A percentile compares a stretch with the other conserved stretches of the same genome.
Evolutionary conservation across 192 early-diverging fungal species (phyloP).

Genomic region (Globomyces pollinis-pini): DNA sequence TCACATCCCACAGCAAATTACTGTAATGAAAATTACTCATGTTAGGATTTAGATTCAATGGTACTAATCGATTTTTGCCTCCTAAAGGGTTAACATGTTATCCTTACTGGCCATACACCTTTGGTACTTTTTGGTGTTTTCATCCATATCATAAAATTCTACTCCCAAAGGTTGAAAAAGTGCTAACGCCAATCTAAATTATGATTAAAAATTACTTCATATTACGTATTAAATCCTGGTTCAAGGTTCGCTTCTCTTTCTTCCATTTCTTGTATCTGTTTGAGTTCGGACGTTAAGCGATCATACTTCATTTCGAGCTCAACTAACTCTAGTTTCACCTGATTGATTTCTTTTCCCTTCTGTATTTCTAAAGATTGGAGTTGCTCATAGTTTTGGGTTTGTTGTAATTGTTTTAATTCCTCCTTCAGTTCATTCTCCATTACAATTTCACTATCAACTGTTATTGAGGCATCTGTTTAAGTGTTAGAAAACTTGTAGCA

Average conservation of each 20-base stretch:
- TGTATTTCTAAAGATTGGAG: background rate
- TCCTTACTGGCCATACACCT: background rate
- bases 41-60: background rate
- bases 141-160: conserved; percentile 1
- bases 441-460: background rate
- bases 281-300: background rate
- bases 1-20: background rate
- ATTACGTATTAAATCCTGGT: background rate
- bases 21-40: background rate
- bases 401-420: background rate
- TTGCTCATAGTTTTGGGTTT: background rate
- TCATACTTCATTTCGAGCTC: no score
- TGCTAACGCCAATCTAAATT: background rate
- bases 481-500: no score
- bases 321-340: no score
- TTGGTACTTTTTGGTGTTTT: background rate
- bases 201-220: background rate
- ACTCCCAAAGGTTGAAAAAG: conserved; percentile 1
- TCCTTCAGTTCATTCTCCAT: background rate
- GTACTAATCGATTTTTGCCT: background rate
- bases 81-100: background rate
- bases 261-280: background rate
- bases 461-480: background rate
- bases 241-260: background rate
- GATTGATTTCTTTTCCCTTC: background rate